Evolutionary conservation across 352 stramenopile genomes (phyloP), one percentile per base, ranked within the genome.

Genomic region (Pythium graminicola): DNA sequence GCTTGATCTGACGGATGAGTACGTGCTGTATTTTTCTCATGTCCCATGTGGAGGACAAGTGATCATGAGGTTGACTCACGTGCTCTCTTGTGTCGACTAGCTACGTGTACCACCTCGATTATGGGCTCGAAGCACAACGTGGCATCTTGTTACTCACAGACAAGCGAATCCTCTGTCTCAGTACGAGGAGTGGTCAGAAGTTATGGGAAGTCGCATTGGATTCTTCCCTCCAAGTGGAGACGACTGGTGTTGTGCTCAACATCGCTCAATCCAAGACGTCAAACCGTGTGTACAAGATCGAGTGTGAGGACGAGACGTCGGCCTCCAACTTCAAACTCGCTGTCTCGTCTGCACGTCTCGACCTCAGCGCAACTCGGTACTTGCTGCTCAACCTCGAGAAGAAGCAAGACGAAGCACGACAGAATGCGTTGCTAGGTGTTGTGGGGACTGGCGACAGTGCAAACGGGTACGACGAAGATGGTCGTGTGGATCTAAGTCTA

Each of bases 81-180:
- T 6, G n/a, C 17, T 19, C 28, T 51, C 32, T 29, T 11, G 28
- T 6, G 20, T 27, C 20, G 50, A 41, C 1, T 38, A 91, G 80
- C 49, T 91, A 91, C 47, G 76, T 93, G 20, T 93, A 82, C 57
- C 82, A 93, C 51, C 66, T 91, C 11, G 81, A 91, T 57, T 89
- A 89, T 45, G 78, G 78, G 9, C 65, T 85, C 4, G 77, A 87
- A 19, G 64, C 72, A 1, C 68, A 77, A 29, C 76, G 77, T 1
- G 81, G 81, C 0, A 66, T 93, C 20, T 58, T 93, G 27, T 53
- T 93, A 57, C 75, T 93, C 24, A 93, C 82, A 3, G 79, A 93
- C 54, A 93, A 93, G 60, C 80, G 82, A 6, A 69, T 93, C 13
- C 69, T 86, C 33, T 93, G 82, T 50, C 60, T 93, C 29, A 88